A percentile compares a stretch with the other conserved stretches of the same genome.
Conservation (phyloP, 78 protist genomes). For the Emiliania huxleyi region DNA sequence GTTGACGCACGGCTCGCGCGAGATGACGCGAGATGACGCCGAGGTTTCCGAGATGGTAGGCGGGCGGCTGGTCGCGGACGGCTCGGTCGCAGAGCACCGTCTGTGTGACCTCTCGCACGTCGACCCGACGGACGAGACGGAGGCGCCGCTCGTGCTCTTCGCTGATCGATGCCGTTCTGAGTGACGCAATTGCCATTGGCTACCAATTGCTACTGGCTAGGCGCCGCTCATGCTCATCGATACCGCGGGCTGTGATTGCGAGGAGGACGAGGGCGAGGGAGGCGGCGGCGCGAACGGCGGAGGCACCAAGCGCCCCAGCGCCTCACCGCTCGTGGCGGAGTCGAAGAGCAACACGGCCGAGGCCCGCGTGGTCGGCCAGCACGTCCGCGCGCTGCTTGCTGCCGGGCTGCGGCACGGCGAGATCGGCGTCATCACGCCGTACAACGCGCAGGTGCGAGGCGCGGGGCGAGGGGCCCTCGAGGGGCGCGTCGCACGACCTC, state of each 20-base stretch:
- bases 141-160: too few species aligned
- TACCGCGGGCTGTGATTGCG: slow-evolving; percentile 38
- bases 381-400: slow-evolving; percentile 48
- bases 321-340: background rate
- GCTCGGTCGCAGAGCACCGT: slow-evolving; percentile 62
- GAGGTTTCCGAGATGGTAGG: too few species aligned
- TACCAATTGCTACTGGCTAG: too few species aligned
- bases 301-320: background rate
- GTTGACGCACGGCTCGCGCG: too few species aligned
- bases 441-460: slow-evolving; percentile 77
- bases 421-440: slow-evolving; percentile 87
- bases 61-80: slow-evolving; percentile 62
- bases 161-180: too few species aligned
- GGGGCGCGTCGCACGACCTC: background rate
- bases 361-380: slow-evolving; percentile 53
- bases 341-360: slow-evolving; percentile 68
- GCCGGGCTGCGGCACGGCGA: slow-evolving; percentile 41
- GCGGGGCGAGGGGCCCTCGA: background rate
- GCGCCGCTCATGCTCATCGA: slow-evolving; percentile 43
- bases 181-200: too few species aligned
- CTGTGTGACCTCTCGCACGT: slow-evolving; percentile 53
- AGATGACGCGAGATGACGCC: too few species aligned
- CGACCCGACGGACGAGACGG: background rate
- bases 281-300: background rate
- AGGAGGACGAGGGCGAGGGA: slow-evolving; percentile 6